phyloP scores from a whole-genome alignment of 352 stramenopile species.

The Phytophthora megakarya region DNA sequence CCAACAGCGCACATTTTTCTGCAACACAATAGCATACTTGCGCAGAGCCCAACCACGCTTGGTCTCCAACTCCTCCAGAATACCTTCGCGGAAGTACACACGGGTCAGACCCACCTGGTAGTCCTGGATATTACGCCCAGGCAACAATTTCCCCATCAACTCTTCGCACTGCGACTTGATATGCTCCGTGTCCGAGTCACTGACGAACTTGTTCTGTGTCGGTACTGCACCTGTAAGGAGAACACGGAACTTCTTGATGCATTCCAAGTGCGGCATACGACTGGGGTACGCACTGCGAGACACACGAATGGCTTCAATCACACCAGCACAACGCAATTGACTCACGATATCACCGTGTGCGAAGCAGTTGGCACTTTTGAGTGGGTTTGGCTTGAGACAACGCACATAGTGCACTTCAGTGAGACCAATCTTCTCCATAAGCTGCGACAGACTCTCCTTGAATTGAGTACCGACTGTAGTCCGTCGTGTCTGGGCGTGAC shows the following conservation, averaged over 20 bases:
- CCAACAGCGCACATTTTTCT: slow-evolving; percentile 77
- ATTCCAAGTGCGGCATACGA: slow-evolving; percentile 77
- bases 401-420: slow-evolving; percentile 89
- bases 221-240: slow-evolving; percentile 39
- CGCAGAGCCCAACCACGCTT: slow-evolving; percentile 74
- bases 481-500: slow-evolving; percentile 61
- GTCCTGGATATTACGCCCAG: slow-evolving; percentile 75
- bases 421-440: slow-evolving; percentile 89
- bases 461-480: slow-evolving; percentile 87
- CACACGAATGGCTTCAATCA: slow-evolving; percentile 89
- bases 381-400: slow-evolving; percentile 81
- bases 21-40: slow-evolving; percentile 73
- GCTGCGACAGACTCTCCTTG: slow-evolving; percentile 77
- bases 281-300: slow-evolving; percentile 86
- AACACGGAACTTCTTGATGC: slow-evolving; percentile 82
- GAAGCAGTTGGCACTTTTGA: slow-evolving; percentile 79
- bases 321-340: slow-evolving; percentile 82
- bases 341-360: slow-evolving; percentile 78
- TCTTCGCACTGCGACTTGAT: slow-evolving; percentile 68
- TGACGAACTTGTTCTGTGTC: slow-evolving; percentile 37
- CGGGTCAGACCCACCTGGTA: slow-evolving; percentile 87
- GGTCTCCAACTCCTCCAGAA: slow-evolving; percentile 80
- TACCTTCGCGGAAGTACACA: slow-evolving; percentile 86
- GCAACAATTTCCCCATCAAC: slow-evolving; percentile 70
- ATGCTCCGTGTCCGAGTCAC: slow-evolving; percentile 53